These are phyloP conservation scores for Orbilia javanica DNA, from an alignment of 2,329 filamentous ascomycete genomes.

Conservation along the genomic window DNA sequence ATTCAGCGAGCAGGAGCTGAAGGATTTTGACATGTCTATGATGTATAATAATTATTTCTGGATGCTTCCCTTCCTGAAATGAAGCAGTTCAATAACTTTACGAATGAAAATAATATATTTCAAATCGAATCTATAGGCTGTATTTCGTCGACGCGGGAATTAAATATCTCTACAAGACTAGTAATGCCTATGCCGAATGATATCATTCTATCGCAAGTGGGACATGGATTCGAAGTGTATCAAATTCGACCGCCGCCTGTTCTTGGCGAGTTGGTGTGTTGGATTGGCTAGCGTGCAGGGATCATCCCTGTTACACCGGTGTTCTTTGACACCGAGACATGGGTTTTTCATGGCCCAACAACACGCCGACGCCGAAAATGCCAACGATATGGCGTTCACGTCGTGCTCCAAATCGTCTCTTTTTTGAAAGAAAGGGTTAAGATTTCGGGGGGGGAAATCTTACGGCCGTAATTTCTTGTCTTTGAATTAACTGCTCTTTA, in stretches of 20 bases:
- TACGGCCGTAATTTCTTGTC: not conserved
- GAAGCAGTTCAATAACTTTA: not conserved
- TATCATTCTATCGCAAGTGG: too few relatives aligned
- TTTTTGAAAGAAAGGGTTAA: not conserved
- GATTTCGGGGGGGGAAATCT: not conserved
- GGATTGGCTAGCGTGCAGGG: not conserved
- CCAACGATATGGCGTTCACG: not conserved
- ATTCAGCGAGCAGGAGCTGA: constrained; percentile 19
- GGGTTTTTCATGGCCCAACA: not conserved
- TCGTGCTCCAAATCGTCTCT: not conserved
- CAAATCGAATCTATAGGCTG: too few relatives aligned
- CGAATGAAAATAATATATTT: not conserved
- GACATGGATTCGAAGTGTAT: not conserved
- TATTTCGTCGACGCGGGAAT: too few relatives aligned
- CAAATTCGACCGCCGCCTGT: too few relatives aligned
- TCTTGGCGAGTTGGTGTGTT: constrained; percentile 12
- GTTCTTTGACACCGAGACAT: constrained; percentile 20
- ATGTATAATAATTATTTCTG: constrained; percentile 39
- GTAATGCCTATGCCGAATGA: not conserved
- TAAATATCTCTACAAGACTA: too few relatives aligned
- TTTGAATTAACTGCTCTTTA: not conserved
- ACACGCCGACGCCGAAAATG: not conserved
- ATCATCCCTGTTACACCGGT: constrained; percentile 16
- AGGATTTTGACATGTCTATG: constrained; percentile 40
- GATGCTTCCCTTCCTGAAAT: constrained; percentile 28